Evolutionary conservation across 1,139 yeast species (phyloP).

Genomic region (Suhomyces anneliseae): DNA sequence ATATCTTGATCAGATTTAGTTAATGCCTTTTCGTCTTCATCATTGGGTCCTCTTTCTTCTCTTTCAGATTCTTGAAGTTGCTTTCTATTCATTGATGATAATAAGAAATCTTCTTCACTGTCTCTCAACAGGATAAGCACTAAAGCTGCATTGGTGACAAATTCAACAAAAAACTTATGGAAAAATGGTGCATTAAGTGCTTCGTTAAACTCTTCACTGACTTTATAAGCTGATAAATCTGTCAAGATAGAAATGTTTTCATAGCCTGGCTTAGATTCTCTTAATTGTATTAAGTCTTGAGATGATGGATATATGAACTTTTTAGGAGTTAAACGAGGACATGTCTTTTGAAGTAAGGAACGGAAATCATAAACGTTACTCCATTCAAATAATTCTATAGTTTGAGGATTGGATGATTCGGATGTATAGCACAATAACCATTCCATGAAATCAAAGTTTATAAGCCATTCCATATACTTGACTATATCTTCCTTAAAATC

Average conservation of each 20-base stretch:
- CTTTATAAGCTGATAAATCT: constrained; percentile 20
- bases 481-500: constrained; percentile 49
- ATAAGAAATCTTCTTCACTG: constrained; percentile 78
- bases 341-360: constrained; percentile 62
- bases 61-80: constrained; percentile 23
- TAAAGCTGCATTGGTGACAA: constrained; percentile 75
- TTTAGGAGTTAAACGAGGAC: constrained; percentile 54
- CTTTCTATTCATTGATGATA: constrained; percentile 46
- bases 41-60: constrained; percentile 6
- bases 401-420: constrained; percentile 51
- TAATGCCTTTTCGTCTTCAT: constrained; percentile 5
- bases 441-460: constrained; percentile 74
- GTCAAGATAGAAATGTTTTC: constrained; percentile 25
- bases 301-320: constrained; percentile 33
- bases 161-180: constrained; percentile 56
- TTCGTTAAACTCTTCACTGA: constrained; percentile 29
- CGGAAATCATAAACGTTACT: constrained; percentile 63
- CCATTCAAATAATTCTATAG: constrained; percentile 34
- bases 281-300: constrained; percentile 24
- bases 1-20: constrained; percentile 8
- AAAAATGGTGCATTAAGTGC: constrained; percentile 42
- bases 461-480: constrained; percentile 38
- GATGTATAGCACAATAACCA: constrained; percentile 70
- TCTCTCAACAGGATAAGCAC: constrained; percentile 77
- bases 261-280: constrained; percentile 23